Percentiles rank a stretch among this genome's conserved stretches.
Evolutionary conservation across 2,329 filamentous ascomycete species (phyloP).

Genomic region (Curvularia verruculosa): DNA sequence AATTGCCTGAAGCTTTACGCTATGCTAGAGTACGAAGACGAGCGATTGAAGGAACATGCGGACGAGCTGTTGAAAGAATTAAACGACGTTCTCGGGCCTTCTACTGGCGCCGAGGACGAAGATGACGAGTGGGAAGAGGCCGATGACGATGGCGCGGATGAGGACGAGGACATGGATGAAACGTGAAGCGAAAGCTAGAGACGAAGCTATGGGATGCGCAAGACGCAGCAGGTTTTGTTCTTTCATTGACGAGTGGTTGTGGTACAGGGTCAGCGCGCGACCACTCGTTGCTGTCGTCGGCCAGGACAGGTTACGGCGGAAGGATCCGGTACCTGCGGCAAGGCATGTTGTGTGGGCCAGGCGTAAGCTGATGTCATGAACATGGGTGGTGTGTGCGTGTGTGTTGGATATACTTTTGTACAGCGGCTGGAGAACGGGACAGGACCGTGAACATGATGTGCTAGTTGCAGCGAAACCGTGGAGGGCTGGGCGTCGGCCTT

Average conservation of each 20-base stretch:
- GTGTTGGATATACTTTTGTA: not conserved
- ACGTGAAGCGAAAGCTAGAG: slow-evolving; percentile 34
- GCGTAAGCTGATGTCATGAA: not conserved
- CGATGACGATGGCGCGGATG: slow-evolving; percentile 43
- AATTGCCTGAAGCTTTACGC: slow-evolving; percentile 82
- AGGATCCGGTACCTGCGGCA: not conserved
- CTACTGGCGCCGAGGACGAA: slow-evolving; percentile 51
- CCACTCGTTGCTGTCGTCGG: not conserved
- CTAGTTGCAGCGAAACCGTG: too few species aligned
- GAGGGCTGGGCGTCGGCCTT: not conserved
- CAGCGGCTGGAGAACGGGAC: too few species aligned
- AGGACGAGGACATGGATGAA: slow-evolving; percentile 44
- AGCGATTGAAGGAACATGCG: slow-evolving; percentile 75
- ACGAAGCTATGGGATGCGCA: not conserved
- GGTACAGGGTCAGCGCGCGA: not conserved
- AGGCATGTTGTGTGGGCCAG: not conserved
- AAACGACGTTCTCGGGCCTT: slow-evolving; percentile 53
- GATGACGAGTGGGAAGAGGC: slow-evolving; percentile 52
- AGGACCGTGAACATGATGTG: too few species aligned
- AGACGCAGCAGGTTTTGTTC: not conserved
- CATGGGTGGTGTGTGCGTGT: not conserved
- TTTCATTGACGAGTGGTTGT: not conserved
- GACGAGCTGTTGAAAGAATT: slow-evolving; percentile 67
- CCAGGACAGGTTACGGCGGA: not conserved
- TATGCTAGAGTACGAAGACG: slow-evolving; percentile 82